These are phyloP conservation scores for Vigna trinervia DNA, from an alignment of 306 rosid genomes.

Conservation along the genomic window DNA sequence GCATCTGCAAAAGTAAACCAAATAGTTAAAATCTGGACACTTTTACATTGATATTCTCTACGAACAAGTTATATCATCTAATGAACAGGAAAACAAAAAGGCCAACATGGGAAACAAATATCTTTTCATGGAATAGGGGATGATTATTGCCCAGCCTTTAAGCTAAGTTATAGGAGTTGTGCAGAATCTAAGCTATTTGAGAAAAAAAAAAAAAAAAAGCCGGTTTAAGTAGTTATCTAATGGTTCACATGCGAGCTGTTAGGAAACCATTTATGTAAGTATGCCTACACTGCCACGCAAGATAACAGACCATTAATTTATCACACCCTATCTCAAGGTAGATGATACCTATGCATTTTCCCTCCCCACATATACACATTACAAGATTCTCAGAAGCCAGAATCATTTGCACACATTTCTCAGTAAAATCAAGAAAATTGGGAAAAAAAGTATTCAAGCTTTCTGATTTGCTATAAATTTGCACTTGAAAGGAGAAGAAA, in stretches of 20 bases:
- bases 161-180: slow-evolving; percentile 14
- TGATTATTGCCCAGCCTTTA: slow-evolving; percentile 17
- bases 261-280: slow-evolving; percentile 17
- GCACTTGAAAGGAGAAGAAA: slow-evolving; percentile 15
- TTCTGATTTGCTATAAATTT: not conserved
- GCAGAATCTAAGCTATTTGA: slow-evolving; percentile 11
- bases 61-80: slow-evolving; percentile 35
- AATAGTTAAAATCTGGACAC: slow-evolving; percentile 38
- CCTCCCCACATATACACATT: slow-evolving; percentile 4
- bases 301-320: slow-evolving; percentile 1
- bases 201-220: not conserved
- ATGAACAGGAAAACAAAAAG: slow-evolving; percentile 23
- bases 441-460: not conserved
- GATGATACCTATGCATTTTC: not conserved
- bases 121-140: slow-evolving; percentile 1
- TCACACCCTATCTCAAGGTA: slow-evolving; percentile 4
- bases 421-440: not conserved
- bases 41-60: slow-evolving; percentile 10
- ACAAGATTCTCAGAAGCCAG: slow-evolving; percentile 21
- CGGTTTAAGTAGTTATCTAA: slow-evolving; percentile 10
- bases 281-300: not conserved
- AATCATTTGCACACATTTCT: not conserved
- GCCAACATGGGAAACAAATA: slow-evolving; percentile 10
- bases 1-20: slow-evolving; percentile 72
- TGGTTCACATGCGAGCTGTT: slow-evolving; percentile 25